Conservation (phyloP, 1,284 basidiomycete genomes). For the Rhodotorula mucilaginosa region DNA sequence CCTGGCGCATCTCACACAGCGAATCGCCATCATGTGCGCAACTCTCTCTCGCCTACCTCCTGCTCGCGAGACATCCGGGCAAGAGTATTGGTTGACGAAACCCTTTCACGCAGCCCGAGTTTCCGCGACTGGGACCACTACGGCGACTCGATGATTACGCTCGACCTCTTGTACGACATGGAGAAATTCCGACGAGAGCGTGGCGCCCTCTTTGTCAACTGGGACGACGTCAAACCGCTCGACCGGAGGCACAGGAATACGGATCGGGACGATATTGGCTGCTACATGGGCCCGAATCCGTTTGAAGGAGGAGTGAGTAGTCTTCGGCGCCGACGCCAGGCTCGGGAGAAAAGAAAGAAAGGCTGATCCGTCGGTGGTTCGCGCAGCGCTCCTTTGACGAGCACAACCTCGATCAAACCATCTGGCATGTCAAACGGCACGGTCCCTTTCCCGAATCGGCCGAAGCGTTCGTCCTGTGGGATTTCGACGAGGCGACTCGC, state of each 20-base stretch:
- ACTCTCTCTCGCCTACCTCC: neutral
- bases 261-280: slow-evolving; percentile 22
- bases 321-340: neutral
- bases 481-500: slow-evolving; percentile 19
- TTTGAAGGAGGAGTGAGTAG: slow-evolving; percentile 27
- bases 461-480: slow-evolving; percentile 28
- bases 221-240: slow-evolving; percentile 32
- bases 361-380: no score
- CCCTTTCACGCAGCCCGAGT: slow-evolving; percentile 7
- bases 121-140: slow-evolving; percentile 36
- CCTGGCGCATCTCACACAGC: slow-evolving; percentile 28
- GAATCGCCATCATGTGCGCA: slow-evolving; percentile 29
- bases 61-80: neutral
- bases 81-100: no score
- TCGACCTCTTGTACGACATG: slow-evolving; percentile 35
- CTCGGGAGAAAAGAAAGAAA: neutral
- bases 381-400: slow-evolving; percentile 24
- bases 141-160: slow-evolving; percentile 25
- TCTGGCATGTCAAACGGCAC: slow-evolving; percentile 10
- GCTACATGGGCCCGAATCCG: slow-evolving; percentile 29
- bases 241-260: slow-evolving; percentile 25
- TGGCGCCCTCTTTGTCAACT: slow-evolving; percentile 32
- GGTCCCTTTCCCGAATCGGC: slow-evolving; percentile 6
- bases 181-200: slow-evolving; percentile 26
- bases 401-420: slow-evolving; percentile 34